Conservation (phyloP, 345 rosid genomes). For the Corymbia maculata region DNA sequence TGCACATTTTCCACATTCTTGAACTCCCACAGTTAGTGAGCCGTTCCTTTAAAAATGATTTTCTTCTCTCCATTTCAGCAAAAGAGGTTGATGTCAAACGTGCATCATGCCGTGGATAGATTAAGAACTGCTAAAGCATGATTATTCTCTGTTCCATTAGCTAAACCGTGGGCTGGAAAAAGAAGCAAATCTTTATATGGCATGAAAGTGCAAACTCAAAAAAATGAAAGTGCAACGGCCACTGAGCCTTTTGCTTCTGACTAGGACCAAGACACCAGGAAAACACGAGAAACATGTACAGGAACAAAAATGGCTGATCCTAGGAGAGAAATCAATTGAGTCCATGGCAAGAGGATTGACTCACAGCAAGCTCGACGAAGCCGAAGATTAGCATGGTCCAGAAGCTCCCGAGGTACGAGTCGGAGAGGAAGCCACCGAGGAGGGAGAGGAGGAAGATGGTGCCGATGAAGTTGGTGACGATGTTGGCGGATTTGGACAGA, state of each 20-base stretch:
- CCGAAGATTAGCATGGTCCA: slow-evolving; percentile 95
- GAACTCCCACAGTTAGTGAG: background rate
- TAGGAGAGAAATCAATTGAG: background rate
- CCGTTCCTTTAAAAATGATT: background rate
- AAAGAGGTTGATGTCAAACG: background rate
- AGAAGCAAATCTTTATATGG: background rate
- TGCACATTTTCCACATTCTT: background rate
- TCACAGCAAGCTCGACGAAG: slow-evolving; percentile 84
- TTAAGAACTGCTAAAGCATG: background rate
- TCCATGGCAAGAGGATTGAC: background rate
- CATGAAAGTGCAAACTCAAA: background rate
- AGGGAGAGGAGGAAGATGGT: slow-evolving; percentile 80
- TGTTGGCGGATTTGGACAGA: slow-evolving; percentile 74
- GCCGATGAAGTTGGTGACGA: slow-evolving; percentile 91
- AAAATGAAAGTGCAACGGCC: background rate
- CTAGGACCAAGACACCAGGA: background rate
- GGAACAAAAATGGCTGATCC: background rate
- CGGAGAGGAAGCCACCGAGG: slow-evolving; percentile 89
- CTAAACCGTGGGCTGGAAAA: background rate
- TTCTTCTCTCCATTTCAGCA: background rate
- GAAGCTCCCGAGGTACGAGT: slow-evolving; percentile 84
- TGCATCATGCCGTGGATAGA: background rate
- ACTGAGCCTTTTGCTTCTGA: background rate
- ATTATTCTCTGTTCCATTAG: background rate
- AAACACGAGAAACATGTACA: background rate